phyloP scores from a whole-genome alignment of 768 basidiomycete species.

The Tylopilus sp. region DNA sequence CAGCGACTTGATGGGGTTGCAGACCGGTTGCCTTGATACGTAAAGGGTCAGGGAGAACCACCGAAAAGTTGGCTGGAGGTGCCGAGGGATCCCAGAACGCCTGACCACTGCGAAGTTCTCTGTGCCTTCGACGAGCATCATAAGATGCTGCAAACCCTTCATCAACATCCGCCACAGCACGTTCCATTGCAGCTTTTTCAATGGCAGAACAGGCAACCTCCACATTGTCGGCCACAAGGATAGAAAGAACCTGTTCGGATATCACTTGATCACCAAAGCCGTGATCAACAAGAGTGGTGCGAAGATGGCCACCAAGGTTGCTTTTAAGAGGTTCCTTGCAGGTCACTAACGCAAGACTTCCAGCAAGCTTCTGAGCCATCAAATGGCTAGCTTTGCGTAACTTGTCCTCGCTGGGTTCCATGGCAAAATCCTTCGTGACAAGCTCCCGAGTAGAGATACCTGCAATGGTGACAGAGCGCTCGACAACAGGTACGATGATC shows the following conservation, averaged over 20 bases:
- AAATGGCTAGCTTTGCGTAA: constrained; percentile 88
- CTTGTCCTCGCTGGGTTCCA: constrained; percentile 87
- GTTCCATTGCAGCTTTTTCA: constrained; percentile 97
- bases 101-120: constrained; percentile 72
- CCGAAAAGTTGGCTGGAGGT: constrained; percentile 63
- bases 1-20: constrained; percentile 74
- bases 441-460: constrained; percentile 96
- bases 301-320: constrained; percentile 85
- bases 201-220: constrained; percentile 92
- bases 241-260: constrained; percentile 71
- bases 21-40: constrained; percentile 82
- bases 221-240: constrained; percentile 89
- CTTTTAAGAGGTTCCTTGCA: constrained; percentile 96
- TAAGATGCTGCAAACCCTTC: constrained; percentile 83
- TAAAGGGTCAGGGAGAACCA: constrained; percentile 81
- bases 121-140: constrained; percentile 78
- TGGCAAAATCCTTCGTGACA: constrained; percentile 93
- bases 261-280: constrained; percentile 88
- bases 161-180: constrained; percentile 89
- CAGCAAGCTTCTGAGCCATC: constrained; percentile 97
- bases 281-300: constrained; percentile 78
- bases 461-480: constrained; percentile 96
- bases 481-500: constrained; percentile 97
- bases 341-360: constrained; percentile 93
- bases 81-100: constrained; percentile 89